phyloP scores from a whole-genome alignment of 495 filamentous ascomycete species.

The Talaromyces trachyspermus region DNA sequence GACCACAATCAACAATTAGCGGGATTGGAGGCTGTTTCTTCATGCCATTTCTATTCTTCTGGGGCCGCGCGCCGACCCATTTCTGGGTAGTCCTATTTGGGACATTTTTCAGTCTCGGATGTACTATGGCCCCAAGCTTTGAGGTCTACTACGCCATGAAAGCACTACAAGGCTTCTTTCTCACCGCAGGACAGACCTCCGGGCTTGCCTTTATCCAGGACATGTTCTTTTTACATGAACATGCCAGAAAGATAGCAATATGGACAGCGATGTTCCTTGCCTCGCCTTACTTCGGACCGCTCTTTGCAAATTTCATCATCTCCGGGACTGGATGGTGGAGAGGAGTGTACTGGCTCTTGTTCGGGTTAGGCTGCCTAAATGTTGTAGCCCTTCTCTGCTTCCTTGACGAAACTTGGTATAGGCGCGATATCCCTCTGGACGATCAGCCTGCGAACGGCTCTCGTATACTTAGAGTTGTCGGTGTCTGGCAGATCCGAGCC shows the following conservation, averaged over 20 bases:
- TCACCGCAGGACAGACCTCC: not conserved
- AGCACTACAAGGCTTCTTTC: not conserved
- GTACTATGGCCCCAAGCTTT: not conserved
- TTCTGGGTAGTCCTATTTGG: not conserved
- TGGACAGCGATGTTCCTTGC: not conserved
- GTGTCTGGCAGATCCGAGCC: not conserved
- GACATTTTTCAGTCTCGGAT: not conserved
- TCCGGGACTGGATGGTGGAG: not conserved
- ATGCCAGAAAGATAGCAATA: not conserved
- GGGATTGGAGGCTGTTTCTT: no score
- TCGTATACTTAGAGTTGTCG: not conserved
- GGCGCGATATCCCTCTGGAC: not conserved
- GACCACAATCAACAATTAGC: no score
- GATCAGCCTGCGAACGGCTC: not conserved
- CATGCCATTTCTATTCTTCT: not conserved
- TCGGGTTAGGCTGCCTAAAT: not conserved
- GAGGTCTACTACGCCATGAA: not conserved
- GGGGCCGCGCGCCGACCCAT: not conserved
- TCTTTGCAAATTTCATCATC: not conserved
- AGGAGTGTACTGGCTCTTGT: not conserved
- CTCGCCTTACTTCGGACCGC: not conserved
- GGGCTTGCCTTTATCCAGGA: not conserved
- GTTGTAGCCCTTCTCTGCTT: not conserved
- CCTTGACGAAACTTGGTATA: not conserved
- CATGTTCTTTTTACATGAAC: not conserved